Evolutionary conservation across 768 basidiomycete species (phyloP).

Genomic region (Leucogyrophana mollusca): DNA sequence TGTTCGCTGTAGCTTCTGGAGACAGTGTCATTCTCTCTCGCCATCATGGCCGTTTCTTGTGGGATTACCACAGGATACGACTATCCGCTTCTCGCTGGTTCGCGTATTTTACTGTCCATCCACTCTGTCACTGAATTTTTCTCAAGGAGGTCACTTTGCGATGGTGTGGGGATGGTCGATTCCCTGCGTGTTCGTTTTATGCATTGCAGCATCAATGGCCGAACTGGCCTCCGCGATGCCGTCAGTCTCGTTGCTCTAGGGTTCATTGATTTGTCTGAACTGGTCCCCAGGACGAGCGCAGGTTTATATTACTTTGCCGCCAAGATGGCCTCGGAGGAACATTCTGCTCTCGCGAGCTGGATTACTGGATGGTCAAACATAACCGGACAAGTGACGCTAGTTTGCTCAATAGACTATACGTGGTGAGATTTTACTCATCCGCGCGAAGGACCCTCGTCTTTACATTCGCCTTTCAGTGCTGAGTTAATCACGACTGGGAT

Average conservation of each 20-base stretch:
- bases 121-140: neutral
- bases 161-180: conserved; percentile 24
- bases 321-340: conserved; percentile 22
- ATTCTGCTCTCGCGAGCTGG: conserved; percentile 25
- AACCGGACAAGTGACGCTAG: conserved; percentile 22
- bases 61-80: conserved; percentile 18
- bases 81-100: conserved; percentile 15
- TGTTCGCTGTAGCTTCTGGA: conserved; percentile 13
- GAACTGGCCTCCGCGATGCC: conserved; percentile 20
- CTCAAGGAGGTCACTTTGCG: conserved; percentile 19
- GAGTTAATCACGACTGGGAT: conserved; percentile 19
- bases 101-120: neutral
- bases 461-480: conserved; percentile 8
- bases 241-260: conserved; percentile 10
- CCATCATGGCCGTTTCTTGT: conserved; percentile 21
- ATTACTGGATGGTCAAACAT: conserved; percentile 29
- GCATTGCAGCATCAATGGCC: conserved; percentile 18
- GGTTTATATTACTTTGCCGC: conserved; percentile 28
- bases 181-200: conserved; percentile 16
- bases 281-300: conserved; percentile 16
- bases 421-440: conserved; percentile 10
- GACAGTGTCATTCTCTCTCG: conserved; percentile 22
- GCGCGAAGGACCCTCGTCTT: neutral
- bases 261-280: too few species aligned
- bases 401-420: conserved; percentile 21